Evolutionary conservation across 1,284 basidiomycete species (phyloP).

Genomic region (Phlebopus sp.): DNA sequence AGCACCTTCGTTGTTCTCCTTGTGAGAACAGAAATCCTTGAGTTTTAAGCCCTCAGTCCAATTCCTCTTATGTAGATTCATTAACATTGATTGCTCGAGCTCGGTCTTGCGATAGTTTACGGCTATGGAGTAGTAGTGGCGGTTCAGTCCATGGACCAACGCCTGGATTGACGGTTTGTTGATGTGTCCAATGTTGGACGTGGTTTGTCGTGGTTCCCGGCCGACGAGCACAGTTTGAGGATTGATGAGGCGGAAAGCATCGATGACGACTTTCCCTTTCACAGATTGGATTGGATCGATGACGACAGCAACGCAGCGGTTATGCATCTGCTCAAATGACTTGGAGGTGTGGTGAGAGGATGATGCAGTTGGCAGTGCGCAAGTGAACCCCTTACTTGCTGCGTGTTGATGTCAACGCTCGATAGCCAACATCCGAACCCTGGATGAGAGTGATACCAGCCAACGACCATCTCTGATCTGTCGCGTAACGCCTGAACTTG

Average conservation of each 20-base stretch:
- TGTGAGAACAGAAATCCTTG: conserved; percentile 84
- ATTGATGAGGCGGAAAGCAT: conserved; percentile 96
- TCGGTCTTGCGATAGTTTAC: conserved; percentile 98
- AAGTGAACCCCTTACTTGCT: conserved; percentile 66
- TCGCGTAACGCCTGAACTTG: conserved; percentile 6
- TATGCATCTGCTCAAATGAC: conserved; percentile 97
- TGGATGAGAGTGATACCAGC: conserved; percentile 99
- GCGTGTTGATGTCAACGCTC: conserved; percentile 98
- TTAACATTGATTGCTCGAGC: conserved; percentile 95
- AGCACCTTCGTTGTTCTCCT: conserved; percentile 83
- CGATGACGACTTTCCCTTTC: conserved; percentile 98
- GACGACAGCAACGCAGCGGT: conserved; percentile 95
- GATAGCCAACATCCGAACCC: conserved; percentile 99
- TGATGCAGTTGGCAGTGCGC: conserved; percentile 5
- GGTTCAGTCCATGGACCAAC: conserved; percentile 91
- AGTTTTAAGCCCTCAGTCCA: conserved; percentile 96
- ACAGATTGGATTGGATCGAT: conserved; percentile 99
- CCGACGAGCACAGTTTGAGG: conserved; percentile 85
- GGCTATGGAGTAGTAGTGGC: conserved; percentile 95
- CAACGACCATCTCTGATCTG: conserved; percentile 98
- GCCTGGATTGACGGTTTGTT: conserved; percentile 99
- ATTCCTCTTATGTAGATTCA: conserved; percentile 96
- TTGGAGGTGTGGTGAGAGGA: conserved; percentile 34
- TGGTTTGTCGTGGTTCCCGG: conserved; percentile 95
- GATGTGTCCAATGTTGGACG: conserved; percentile 97